Evolutionary conservation across 139 green algal species (phyloP).

Genomic region (Closterium sp.): DNA sequence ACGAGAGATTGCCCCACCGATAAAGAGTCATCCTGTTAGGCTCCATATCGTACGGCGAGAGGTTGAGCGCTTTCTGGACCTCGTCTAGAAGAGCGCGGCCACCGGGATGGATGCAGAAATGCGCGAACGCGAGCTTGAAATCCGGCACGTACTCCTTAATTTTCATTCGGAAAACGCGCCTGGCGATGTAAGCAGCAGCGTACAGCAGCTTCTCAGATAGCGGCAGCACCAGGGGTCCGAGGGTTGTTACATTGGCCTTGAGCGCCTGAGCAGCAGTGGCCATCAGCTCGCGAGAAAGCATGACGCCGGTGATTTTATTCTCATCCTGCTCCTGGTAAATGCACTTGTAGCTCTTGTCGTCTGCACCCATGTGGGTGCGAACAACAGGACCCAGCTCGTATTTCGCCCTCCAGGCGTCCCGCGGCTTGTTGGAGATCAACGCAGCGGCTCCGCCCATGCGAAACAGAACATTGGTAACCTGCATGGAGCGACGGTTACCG

Average conservation of each 20-base stretch:
- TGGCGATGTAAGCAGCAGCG: constrained; percentile 67
- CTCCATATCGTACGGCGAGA: constrained; percentile 64
- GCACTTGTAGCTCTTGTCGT: constrained; percentile 83
- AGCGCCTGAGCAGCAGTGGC: constrained; percentile 67
- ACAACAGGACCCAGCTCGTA: constrained; percentile 80
- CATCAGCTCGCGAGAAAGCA: constrained; percentile 72
- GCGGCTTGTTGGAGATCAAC: constrained; percentile 79
- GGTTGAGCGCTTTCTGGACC: constrained; percentile 89
- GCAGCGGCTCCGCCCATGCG: constrained; percentile 86
- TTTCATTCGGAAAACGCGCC: constrained; percentile 61
- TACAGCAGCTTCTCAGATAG: constrained; percentile 65
- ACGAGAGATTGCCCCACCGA: constrained; percentile 52
- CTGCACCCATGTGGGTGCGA: constrained; percentile 85
- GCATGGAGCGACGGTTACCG: constrained; percentile 85
- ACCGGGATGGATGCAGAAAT: constrained; percentile 96
- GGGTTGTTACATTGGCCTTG: constrained; percentile 93
- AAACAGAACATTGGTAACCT: constrained; percentile 97
- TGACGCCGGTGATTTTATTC: constrained; percentile 64
- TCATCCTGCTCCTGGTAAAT: constrained; percentile 63
- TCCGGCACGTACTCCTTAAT: constrained; percentile 87
- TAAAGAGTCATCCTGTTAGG: constrained; percentile 58
- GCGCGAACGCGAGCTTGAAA: constrained; percentile 95
- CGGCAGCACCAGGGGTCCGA: constrained; percentile 90
- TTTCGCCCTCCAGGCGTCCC: constrained; percentile 70
- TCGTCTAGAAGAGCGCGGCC: constrained; percentile 88